Evolutionary conservation across 495 filamentous ascomycete species (phyloP).

Genomic region (Podospora appendiculata): DNA sequence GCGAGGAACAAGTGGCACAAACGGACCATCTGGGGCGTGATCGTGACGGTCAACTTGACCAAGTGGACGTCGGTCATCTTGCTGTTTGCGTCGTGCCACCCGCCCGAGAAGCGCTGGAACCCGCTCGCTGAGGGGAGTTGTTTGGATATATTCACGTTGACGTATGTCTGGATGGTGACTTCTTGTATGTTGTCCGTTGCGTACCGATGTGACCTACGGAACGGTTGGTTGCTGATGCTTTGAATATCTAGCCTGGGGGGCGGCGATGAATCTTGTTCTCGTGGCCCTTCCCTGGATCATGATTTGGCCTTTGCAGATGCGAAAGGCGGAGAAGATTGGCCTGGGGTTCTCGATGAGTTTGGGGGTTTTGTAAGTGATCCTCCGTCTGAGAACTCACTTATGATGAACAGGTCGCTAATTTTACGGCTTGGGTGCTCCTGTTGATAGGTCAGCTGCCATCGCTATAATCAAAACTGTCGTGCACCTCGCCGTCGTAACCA

Average conservation of each 20-base stretch:
- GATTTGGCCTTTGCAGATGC: conserved; percentile 25
- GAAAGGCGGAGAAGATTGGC: conserved; percentile 22
- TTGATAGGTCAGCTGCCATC: neutral
- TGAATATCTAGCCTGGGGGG: conserved; percentile 19
- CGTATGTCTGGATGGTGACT: neutral
- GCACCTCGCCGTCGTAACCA: neutral
- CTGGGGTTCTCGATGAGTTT: conserved; percentile 26
- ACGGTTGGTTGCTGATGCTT: neutral
- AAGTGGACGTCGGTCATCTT: neutral
- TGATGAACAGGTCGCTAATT: neutral
- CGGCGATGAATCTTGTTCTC: conserved; percentile 24
- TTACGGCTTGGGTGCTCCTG: neutral
- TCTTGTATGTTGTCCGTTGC: neutral
- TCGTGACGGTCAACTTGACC: conserved; percentile 7
- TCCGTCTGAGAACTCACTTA: neutral
- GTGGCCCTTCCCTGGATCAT: conserved; percentile 26
- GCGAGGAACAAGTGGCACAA: neutral
- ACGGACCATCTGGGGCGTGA: conserved; percentile 4
- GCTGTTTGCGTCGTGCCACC: neutral
- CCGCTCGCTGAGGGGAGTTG: neutral
- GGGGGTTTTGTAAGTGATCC: conserved; percentile 25
- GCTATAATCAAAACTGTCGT: neutral
- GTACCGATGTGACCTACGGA: too few relatives aligned
- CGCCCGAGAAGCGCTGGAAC: neutral
- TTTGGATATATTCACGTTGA: neutral